Conservation (phyloP, 163 green algal species). For the Chlorella variabilis region DNA sequence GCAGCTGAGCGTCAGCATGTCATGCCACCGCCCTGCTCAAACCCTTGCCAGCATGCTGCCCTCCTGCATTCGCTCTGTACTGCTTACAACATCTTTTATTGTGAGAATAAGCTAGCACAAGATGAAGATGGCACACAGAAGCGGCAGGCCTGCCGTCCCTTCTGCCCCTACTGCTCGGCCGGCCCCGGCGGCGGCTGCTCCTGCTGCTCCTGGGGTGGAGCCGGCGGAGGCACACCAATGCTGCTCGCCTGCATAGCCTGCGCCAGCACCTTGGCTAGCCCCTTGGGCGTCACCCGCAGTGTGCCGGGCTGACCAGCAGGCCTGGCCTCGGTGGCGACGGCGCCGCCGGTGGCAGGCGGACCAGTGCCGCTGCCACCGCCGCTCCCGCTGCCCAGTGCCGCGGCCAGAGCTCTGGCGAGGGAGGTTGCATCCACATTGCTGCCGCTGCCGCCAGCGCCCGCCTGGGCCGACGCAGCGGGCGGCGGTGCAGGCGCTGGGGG, state of each 20-base stretch:
- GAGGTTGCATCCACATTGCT: background rate
- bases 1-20: no score
- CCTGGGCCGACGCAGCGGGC: no score
- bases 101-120: no score
- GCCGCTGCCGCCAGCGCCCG: no score
- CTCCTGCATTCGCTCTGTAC: no score
- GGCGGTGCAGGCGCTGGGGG: background rate
- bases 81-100: no score
- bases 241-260: background rate
- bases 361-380: background rate
- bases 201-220: background rate
- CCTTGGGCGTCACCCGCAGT: background rate
- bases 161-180: background rate
- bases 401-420: background rate
- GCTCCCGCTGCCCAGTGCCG: background rate
- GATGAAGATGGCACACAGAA: no score
- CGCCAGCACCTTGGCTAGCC: slow-evolving; percentile 16
- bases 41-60: no score
- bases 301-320: background rate
- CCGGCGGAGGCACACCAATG: background rate
- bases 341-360: no score
- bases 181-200: background rate
- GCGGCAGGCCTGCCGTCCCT: no score
- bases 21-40: no score
- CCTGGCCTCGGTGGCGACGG: background rate